Evolutionary conservation across 2,329 filamentous ascomycete species (phyloP).

Genomic region (Aspergillus viridinutans): DNA sequence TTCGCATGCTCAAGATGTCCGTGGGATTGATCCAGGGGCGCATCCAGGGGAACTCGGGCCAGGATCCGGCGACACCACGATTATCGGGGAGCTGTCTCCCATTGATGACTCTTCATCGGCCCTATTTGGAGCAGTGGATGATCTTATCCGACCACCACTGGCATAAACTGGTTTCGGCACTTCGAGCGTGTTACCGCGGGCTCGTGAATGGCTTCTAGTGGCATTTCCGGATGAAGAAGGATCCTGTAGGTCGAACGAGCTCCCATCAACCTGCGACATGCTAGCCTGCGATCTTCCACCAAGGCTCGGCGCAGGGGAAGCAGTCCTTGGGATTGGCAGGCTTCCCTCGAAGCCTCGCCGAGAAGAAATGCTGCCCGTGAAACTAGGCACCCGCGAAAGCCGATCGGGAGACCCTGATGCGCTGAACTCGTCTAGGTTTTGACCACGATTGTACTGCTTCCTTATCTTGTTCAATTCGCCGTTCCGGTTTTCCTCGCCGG

Average conservation of each 20-base stretch:
- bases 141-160: not conserved
- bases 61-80: not conserved
- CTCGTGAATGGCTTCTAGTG: not conserved
- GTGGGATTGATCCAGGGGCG: not conserved
- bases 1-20: not conserved
- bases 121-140: not conserved
- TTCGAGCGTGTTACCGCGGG: not conserved
- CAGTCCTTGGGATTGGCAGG: not conserved
- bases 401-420: not conserved
- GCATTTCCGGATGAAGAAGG: not conserved
- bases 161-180: not conserved
- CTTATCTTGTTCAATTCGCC: constrained; percentile 35
- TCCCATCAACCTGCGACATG: not conserved
- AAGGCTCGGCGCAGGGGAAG: not conserved
- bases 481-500: constrained; percentile 51
- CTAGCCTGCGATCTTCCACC: not conserved
- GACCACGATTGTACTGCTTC: constrained; percentile 27
- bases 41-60: not conserved
- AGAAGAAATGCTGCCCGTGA: not conserved
- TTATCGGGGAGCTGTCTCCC: not conserved
- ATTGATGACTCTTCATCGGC: not conserved
- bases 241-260: not conserved
- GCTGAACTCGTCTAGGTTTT: not conserved
- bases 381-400: not conserved
- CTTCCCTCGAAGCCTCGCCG: not conserved